Percentiles rank a stretch among this genome's conserved stretches.
These are phyloP conservation scores for Sequoiadendron giganteum DNA, from an alignment of 75 land plant genomes.

Conservation along the genomic window DNA sequence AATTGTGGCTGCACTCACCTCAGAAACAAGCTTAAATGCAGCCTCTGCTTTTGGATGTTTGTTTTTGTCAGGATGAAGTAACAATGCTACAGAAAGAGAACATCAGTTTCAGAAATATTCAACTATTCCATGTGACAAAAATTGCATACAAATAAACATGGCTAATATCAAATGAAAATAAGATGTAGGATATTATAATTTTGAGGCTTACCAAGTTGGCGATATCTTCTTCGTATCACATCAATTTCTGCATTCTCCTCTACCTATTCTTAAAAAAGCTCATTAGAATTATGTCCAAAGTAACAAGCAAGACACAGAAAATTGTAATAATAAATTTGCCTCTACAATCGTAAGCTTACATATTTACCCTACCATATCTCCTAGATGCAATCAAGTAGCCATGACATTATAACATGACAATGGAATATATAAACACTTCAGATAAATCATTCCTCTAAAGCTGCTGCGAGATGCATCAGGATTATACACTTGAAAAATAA, in stretches of 20 bases:
- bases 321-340: neutral
- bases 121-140: neutral
- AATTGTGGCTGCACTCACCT: constrained; percentile 36
- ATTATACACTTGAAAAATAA: neutral
- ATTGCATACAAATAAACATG: neutral
- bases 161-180: neutral
- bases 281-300: neutral
- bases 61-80: constrained; percentile 91
- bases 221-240: constrained; percentile 57
- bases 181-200: neutral
- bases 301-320: neutral
- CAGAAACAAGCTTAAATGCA: constrained; percentile 84
- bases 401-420: neutral
- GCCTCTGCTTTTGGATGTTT: constrained; percentile 68
- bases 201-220: constrained; percentile 57
- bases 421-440: neutral
- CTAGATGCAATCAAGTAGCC: neutral
- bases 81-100: constrained; percentile 62
- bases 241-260: constrained; percentile 52
- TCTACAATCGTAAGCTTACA: neutral
- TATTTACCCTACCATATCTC: neutral
- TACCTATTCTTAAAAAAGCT: constrained; percentile 34
- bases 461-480: neutral
- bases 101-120: neutral
- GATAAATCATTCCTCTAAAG: neutral